Conservation (phyloP, 768 basidiomycete species). For the Collybiopsis luxurians region DNA sequence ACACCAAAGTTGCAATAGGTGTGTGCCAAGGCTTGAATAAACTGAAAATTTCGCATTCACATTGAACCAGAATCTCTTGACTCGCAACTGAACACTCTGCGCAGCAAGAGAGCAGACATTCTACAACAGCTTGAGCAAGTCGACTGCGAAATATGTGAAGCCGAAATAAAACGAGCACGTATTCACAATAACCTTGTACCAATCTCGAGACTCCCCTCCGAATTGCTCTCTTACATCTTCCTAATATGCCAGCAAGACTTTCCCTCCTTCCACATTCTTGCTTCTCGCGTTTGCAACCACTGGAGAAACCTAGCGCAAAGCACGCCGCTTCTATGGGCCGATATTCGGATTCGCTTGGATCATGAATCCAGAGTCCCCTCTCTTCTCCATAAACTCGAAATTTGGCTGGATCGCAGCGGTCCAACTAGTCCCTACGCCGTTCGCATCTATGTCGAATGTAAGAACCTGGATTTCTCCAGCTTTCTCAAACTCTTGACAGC, state of each 20-base stretch:
- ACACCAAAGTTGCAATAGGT: no score
- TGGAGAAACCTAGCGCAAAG: slow-evolving; percentile 41
- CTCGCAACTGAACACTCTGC: not conserved
- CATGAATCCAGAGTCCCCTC: slow-evolving; percentile 19
- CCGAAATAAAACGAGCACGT: slow-evolving; percentile 28
- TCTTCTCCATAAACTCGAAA: slow-evolving; percentile 18
- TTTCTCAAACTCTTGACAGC: slow-evolving; percentile 27
- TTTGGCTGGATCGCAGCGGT: slow-evolving; percentile 35
- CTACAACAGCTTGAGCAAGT: slow-evolving; percentile 31
- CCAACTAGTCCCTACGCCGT: slow-evolving; percentile 34
- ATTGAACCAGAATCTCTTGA: not conserved
- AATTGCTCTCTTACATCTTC: slow-evolving; percentile 39
- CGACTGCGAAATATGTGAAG: slow-evolving; percentile 27
- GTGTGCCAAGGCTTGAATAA: no score
- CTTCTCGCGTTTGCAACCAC: slow-evolving; percentile 42
- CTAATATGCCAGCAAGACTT: slow-evolving; percentile 25
- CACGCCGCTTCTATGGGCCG: slow-evolving; percentile 44
- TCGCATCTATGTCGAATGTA: slow-evolving; percentile 23
- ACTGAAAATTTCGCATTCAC: not conserved
- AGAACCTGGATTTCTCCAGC: slow-evolving; percentile 21
- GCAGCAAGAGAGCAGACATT: slow-evolving; percentile 14
- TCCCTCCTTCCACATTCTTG: slow-evolving; percentile 31
- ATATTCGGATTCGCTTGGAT: slow-evolving; percentile 30
- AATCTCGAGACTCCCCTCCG: slow-evolving; percentile 36
- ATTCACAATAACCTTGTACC: slow-evolving; percentile 32